Base-by-base conservation (phyloP, 2,329 filamentous ascomycete genomes). In the Colletotrichum higginsianum region DNA sequence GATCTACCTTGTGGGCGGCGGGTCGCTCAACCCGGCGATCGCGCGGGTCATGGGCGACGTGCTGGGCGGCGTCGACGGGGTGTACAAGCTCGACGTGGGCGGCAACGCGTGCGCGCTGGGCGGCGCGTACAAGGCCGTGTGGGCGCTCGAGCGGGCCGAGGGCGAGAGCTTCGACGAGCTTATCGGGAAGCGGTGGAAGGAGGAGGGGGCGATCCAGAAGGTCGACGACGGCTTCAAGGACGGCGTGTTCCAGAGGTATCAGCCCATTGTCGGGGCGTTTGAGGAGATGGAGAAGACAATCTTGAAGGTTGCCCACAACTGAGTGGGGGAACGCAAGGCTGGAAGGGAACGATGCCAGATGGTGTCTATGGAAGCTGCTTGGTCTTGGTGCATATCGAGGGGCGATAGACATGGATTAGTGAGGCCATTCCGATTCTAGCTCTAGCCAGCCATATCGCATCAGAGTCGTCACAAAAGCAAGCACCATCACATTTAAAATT, bases 91-190 rank as follows among this genome's bases (percentile, higher is more conserved):
- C 16, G 95, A 98, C 79, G 94, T 98, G 6, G 96, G 96, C 35
- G 95, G 95, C 35, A 98, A 97, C 83, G 96, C 96, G 3, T 99
- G 96, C 83, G 96, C 96, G 13, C 84, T 98, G 16, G 96, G 96
- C 16, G 94, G 94, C 8, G 96, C 96, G 35, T 98, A 98, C 84
- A 98, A 98, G 84, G 96, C 96, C 16, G 91, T 97, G 0, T 99
- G 96, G 96, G 95, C 93, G 1, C 86, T 94, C 66, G 94, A 96
- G 85, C 85, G 93, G 58, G 81, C 82, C 30, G 80, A 84, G 2
- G 87, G 85, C 21, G 91, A 97, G 87, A 94, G 88, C 4, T 98
- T 98, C 83, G 96, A 98, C 79, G 92, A 96, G 73, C 86, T 98
- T 74, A 92, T 99, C 73, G 94, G 93, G 9, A 85, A 86, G 78